Evolutionary conservation across 2,329 filamentous ascomycete species (phyloP), one percentile per base, ranked within the genome.

Genomic region (Raffaelea albimanens): DNA sequence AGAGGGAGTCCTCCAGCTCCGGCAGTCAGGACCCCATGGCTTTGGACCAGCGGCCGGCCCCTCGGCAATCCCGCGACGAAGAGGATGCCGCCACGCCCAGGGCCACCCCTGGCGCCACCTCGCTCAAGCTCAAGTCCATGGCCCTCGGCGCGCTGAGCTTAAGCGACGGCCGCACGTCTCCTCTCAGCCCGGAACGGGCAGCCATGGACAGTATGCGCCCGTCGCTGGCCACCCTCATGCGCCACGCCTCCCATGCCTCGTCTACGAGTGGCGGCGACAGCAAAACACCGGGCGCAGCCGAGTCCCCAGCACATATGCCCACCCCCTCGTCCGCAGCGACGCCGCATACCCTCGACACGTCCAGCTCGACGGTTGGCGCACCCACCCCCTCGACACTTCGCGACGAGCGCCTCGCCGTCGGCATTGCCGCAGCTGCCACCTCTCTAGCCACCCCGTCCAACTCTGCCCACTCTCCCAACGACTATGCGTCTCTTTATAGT

Each of bases 41-140:
- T 13, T 13, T 29, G 25, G 25, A 29, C 25, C 25, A 7, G 25
- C 25, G 25, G 25, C 25, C 13, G 7, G 25, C 7, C 25, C 25
- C 7, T 29, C 25, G 25, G 7, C 25, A 29, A 29, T 13, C 7
- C 7, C 25, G 13, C 7, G 13, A 29, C 25, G 25, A 13, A 13
- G 25, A 29, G 25, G 13, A 29, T 29, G 25, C 25, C n/a, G 25
- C 25, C 25, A 7, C 25, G 25, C 7, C 7, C 25, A 29, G 25
- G n/a, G n/a, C n/a, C n/a, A n/a, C n/a, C n/a, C n/a, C 25, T 29
- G 25, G 25, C 25, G 7, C 25, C 25, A 29, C 7, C 13, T 7
- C 29, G 11, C 14, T 29, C n/a, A 60, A 61, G 45, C 50, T 63
- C 29, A 59, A 61, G 43, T 57, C 57, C 19, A 51, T 64, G 34